Percentiles rank a stretch among this genome's conserved stretches.
phyloP scores from a whole-genome alignment of 169 alveolate genomes.

The Miamiensis avidus region DNA sequence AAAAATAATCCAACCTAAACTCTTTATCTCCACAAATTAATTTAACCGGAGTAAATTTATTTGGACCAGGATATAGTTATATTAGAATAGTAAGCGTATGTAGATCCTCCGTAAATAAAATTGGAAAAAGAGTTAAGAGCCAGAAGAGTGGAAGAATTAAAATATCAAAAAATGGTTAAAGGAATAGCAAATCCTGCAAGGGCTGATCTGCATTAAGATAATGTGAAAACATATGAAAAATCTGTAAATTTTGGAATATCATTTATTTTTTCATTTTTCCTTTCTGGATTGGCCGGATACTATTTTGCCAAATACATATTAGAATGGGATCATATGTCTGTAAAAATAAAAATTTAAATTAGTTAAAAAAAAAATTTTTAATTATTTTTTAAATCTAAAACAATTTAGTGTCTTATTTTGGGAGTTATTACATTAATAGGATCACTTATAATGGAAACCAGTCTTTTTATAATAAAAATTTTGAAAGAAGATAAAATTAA shows the following conservation, averaged over 20 bases:
- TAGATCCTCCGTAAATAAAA: background rate
- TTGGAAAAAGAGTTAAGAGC: background rate
- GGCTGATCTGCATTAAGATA: background rate
- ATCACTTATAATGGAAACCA: conserved; percentile 11
- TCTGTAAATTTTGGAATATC: conserved; percentile 12
- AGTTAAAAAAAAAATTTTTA: no score
- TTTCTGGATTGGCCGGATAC: conserved; percentile 14
- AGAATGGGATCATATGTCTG: background rate
- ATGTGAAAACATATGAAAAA: conserved; percentile 2
- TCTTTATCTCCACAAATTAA: background rate
- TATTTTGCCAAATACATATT: conserved; percentile 4
- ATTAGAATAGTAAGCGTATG: background rate
- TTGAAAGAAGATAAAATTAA: conserved; percentile 16
- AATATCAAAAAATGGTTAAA: conserved; percentile 11
- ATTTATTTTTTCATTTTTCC: conserved; percentile 22
- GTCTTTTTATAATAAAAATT: conserved; percentile 12
- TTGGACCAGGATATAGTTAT: background rate
- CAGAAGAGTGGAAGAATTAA: conserved; percentile 10
- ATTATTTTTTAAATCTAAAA: no score
- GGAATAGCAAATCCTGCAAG: background rate
- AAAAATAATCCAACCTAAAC: background rate
- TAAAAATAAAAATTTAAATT: no score
- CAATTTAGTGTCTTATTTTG: background rate
- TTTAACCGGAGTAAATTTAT: conserved; percentile 1
- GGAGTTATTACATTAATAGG: conserved; percentile 20